Percentiles rank a stretch among this genome's conserved stretches.
These are phyloP conservation scores for Sonneratia alba DNA, from an alignment of 345 rosid genomes.

Conservation along the genomic window DNA sequence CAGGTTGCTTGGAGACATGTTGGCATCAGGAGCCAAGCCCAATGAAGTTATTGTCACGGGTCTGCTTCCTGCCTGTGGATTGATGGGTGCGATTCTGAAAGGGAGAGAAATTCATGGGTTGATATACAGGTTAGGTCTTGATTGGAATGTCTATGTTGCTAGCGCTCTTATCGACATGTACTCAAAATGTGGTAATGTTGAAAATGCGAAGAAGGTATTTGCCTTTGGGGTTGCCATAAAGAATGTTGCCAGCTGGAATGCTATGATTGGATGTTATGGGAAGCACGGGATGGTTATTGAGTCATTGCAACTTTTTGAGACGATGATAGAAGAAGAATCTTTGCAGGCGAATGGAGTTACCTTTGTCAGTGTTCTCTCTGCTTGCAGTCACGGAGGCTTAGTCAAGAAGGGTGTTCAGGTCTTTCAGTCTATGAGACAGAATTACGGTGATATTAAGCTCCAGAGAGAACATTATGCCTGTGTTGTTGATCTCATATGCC, in stretches of 20 bases:
- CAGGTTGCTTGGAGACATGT: constrained; percentile 22
- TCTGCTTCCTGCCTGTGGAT: constrained; percentile 40
- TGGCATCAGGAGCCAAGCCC: constrained; percentile 24
- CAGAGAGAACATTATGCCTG: constrained; percentile 43
- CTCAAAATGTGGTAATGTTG: constrained; percentile 46
- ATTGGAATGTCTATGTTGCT: constrained; percentile 27
- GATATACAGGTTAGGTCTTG: constrained; percentile 30
- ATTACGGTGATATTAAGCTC: constrained; percentile 13
- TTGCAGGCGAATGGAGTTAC: constrained; percentile 26
- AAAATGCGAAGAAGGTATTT: constrained; percentile 32
- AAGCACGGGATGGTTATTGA: constrained; percentile 37
- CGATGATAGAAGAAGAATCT: constrained; percentile 28
- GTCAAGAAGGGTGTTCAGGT: constrained; percentile 34
- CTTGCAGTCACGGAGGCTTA: constrained; percentile 44
- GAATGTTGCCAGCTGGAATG: constrained; percentile 46
- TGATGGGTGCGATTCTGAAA: constrained; percentile 20
- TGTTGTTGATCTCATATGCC: constrained; percentile 48
- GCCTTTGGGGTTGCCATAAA: constrained; percentile 10
- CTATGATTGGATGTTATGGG: constrained; percentile 43
- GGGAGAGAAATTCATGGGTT: constrained; percentile 42
- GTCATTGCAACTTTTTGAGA: constrained; percentile 29
- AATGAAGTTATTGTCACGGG: constrained; percentile 37
- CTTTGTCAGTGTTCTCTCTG: constrained; percentile 33
- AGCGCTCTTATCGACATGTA: constrained; percentile 57
- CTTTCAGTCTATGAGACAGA: constrained; percentile 31